These are phyloP conservation scores for Solanum tarijense DNA, from an alignment of 257 asterid genomes.

Conservation along the genomic window DNA sequence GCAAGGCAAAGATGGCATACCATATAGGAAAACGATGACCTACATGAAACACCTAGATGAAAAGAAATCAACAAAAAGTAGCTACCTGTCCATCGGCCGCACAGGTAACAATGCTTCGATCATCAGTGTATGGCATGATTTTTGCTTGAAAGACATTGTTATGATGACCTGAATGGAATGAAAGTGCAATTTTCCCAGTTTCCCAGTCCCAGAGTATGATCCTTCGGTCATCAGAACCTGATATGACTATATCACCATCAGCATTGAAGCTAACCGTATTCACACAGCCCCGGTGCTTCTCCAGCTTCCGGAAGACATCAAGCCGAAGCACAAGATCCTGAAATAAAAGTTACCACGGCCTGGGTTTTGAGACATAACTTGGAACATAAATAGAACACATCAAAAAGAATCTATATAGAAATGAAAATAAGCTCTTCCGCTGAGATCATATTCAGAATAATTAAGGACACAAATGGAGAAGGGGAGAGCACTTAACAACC, in stretches of 20 bases:
- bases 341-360: slow-evolving; percentile 1
- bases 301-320: slow-evolving; percentile 59
- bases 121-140: slow-evolving; percentile 76
- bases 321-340: slow-evolving; percentile 87
- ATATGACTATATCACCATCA: slow-evolving; percentile 59
- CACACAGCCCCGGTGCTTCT: slow-evolving; percentile 76
- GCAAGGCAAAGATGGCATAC: background rate
- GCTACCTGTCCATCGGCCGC: slow-evolving; percentile 97
- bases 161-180: slow-evolving; percentile 69
- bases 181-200: slow-evolving; percentile 46
- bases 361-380: background rate
- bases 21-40: background rate
- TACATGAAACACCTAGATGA: background rate
- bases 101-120: slow-evolving; percentile 72
- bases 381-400: background rate
- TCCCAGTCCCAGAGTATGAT: slow-evolving; percentile 96
- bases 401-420: background rate
- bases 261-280: slow-evolving; percentile 74
- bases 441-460: background rate
- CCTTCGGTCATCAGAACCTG: slow-evolving; percentile 86
- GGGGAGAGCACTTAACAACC: background rate
- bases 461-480: background rate
- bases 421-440: background rate
- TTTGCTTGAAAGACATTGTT: slow-evolving; percentile 91
- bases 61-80: background rate